phyloP scores from a whole-genome alignment of 352 stramenopile species.

The Elongisporangium prolatum region DNA sequence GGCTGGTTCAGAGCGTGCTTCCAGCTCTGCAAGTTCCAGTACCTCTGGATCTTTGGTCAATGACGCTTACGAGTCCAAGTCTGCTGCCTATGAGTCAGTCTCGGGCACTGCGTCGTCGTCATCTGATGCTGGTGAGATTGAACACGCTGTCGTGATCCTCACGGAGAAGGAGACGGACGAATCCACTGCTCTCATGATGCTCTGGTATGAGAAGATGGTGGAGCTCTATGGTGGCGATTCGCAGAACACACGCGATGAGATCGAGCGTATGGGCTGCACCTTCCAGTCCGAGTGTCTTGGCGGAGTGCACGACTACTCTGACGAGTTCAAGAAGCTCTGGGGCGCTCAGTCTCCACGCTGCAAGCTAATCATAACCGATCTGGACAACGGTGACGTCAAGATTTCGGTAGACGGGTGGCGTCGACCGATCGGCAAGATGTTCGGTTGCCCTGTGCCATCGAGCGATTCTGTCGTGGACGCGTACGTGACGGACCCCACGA shows the following conservation, averaged over 20 bases:
- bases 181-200: constrained; percentile 21
- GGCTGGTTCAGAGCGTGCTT: background rate
- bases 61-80: background rate
- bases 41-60: background rate
- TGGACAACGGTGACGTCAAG: constrained; percentile 26
- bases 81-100: background rate
- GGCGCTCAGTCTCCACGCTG: constrained; percentile 29
- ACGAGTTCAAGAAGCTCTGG: constrained; percentile 41
- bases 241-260: constrained; percentile 29
- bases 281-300: constrained; percentile 48
- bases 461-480: constrained; percentile 11
- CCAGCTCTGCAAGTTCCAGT: background rate
- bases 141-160: constrained; percentile 20
- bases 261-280: constrained; percentile 51
- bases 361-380: constrained; percentile 36
- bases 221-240: constrained; percentile 23
- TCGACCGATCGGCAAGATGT: constrained; percentile 30
- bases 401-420: constrained; percentile 30
- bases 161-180: constrained; percentile 11
- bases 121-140: constrained; percentile 14
- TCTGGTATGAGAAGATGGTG: constrained; percentile 35
- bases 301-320: constrained; percentile 30
- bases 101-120: background rate
- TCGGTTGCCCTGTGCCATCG: constrained; percentile 30
- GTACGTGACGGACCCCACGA: constrained; percentile 5